Evolutionary conservation across 1,284 basidiomycete species (phyloP).

Genomic region (Inonotus obliquus): DNA sequence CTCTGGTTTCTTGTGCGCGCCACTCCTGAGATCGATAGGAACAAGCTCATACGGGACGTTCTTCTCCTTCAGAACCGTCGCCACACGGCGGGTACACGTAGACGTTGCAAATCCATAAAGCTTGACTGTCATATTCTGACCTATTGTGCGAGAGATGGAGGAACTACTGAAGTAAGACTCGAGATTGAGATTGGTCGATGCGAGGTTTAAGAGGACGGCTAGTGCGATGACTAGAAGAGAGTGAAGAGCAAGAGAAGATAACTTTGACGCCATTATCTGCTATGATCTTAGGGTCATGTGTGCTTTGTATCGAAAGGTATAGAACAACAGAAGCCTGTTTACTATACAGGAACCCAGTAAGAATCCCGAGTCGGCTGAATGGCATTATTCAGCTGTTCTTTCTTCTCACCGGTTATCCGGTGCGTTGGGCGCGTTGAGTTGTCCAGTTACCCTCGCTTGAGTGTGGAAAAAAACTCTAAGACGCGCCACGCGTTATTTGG

Average conservation of each 20-base stretch:
- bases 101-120: slow-evolving; percentile 12
- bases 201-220: slow-evolving; percentile 11
- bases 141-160: neutral
- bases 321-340: neutral
- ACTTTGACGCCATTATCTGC: neutral
- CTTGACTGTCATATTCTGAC: slow-evolving; percentile 1
- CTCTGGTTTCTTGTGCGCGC: slow-evolving; percentile 16
- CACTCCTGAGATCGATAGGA: slow-evolving; percentile 6
- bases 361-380: neutral
- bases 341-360: neutral
- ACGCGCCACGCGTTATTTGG: neutral
- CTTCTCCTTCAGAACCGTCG: slow-evolving; percentile 17
- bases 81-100: slow-evolving; percentile 19
- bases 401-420: neutral
- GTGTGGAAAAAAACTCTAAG: neutral
- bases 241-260: neutral
- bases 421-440: neutral
- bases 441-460: too few species aligned
- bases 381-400: neutral
- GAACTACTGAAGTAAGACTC: neutral
- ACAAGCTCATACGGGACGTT: slow-evolving; percentile 15
- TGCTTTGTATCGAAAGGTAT: neutral
- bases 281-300: neutral
- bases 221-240: slow-evolving; percentile 6
- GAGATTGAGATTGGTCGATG: neutral